A percentile compares a stretch with the other conserved stretches of the same genome.
phyloP scores from a whole-genome alignment of 2,329 filamentous ascomycete species.

The Tolypocladium amazonense region DNA sequence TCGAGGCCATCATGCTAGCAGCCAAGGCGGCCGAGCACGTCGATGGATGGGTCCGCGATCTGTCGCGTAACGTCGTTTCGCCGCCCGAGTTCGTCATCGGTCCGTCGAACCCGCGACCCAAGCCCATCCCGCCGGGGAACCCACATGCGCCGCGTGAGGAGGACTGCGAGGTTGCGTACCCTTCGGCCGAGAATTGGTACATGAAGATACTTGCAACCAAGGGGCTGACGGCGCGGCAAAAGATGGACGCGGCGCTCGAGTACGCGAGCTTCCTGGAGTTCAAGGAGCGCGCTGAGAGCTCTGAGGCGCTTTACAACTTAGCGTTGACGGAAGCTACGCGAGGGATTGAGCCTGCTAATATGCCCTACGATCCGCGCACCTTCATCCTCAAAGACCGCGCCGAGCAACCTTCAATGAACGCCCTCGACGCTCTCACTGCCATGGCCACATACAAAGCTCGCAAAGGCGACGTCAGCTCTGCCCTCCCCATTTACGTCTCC shows the following conservation, averaged over 20 bases:
- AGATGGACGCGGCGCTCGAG: slow-evolving; percentile 68
- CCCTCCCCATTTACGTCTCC: slow-evolving; percentile 78
- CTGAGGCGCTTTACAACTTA: slow-evolving; percentile 63
- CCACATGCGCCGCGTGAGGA: slow-evolving; percentile 59
- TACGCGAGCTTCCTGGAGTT: slow-evolving; percentile 81
- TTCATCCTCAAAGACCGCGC: slow-evolving; percentile 52
- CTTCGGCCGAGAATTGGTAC: slow-evolving; percentile 67
- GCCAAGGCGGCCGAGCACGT: slow-evolving; percentile 70
- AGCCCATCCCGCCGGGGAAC: slow-evolving; percentile 56
- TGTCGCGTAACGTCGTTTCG: slow-evolving; percentile 53
- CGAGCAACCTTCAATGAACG: slow-evolving; percentile 55
- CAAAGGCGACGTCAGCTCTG: slow-evolving; percentile 51
- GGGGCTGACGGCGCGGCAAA: slow-evolving; percentile 70
- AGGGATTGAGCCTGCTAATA: slow-evolving; percentile 31
- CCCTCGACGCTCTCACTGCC: slow-evolving; percentile 65
- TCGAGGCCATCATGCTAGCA: slow-evolving; percentile 66
- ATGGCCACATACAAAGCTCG: slow-evolving; percentile 70
- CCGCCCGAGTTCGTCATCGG: slow-evolving; percentile 66
- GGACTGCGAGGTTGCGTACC: slow-evolving; percentile 60
- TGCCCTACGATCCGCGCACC: slow-evolving; percentile 47
- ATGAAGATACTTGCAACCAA: slow-evolving; percentile 69
- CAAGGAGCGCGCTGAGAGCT: slow-evolving; percentile 54
- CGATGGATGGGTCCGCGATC: slow-evolving; percentile 69
- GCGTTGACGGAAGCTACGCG: slow-evolving; percentile 64
- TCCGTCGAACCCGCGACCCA: slow-evolving; percentile 72